phyloP scores from a whole-genome alignment of 306 rosid species.

The Heteromeles arbutifolia region DNA sequence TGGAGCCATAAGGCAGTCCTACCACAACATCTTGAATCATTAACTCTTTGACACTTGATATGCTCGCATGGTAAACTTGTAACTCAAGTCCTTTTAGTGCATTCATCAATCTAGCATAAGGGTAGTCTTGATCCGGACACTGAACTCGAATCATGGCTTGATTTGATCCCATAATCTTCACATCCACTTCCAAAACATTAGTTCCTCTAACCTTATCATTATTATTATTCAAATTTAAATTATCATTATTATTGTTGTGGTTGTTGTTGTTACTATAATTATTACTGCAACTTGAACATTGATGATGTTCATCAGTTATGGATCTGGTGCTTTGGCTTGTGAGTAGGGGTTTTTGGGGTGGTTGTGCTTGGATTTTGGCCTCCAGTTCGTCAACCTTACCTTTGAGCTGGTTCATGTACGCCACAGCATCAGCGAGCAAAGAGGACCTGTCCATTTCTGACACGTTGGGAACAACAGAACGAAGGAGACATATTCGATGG shows the following conservation, averaged over 20 bases:
- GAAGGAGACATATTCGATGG: constrained; percentile 31
- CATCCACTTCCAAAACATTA: constrained; percentile 23
- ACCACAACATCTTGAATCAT: background rate
- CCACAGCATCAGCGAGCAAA: constrained; percentile 27
- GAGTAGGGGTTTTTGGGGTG: background rate
- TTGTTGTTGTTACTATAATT: background rate
- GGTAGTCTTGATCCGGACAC: constrained; percentile 28
- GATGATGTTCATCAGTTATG: background rate
- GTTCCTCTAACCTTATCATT: too few species aligned
- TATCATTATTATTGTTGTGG: too few species aligned
- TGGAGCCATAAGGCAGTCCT: too few species aligned
- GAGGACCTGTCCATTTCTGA: constrained; percentile 55
- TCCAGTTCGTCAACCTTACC: constrained; percentile 13
- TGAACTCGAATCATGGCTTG: constrained; percentile 44
- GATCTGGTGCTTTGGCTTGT: background rate
- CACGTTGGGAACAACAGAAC: constrained; percentile 44
- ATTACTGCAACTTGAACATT: too few species aligned
- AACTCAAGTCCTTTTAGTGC: constrained; percentile 30
- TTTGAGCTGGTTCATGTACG: constrained; percentile 34
- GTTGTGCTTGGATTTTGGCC: background rate
- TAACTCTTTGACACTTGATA: constrained; percentile 35
- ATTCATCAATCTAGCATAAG: constrained; percentile 36
- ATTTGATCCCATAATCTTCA: constrained; percentile 24
- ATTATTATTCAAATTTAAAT: too few species aligned
- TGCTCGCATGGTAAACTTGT: constrained; percentile 32